Percentiles rank a stretch among this genome's conserved stretches.
These are phyloP conservation scores for Blastocystis sp. DNA, from an alignment of 352 stramenopile genomes.

Conservation along the genomic window DNA sequence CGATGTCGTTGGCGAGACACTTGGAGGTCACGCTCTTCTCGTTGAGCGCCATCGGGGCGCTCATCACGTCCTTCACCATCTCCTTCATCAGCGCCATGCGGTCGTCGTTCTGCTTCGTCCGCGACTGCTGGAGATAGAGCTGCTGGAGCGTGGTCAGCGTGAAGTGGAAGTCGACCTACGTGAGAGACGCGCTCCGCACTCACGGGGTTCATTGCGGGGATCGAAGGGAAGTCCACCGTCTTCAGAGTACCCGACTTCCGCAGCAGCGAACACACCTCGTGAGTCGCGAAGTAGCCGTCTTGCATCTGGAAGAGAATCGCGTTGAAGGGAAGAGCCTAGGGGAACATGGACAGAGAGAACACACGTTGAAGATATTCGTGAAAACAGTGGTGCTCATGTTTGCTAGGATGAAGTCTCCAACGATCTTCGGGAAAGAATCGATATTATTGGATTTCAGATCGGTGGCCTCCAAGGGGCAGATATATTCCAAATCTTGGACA, in stretches of 20 bases:
- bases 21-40: background rate
- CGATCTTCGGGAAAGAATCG: background rate
- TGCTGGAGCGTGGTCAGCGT: conserved; percentile 45
- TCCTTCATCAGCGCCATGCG: conserved; percentile 53
- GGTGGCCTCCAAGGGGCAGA: background rate
- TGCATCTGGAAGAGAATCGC: conserved; percentile 34
- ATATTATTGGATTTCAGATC: background rate
- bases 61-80: conserved; percentile 44
- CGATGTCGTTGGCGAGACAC: conserved; percentile 16
- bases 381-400: background rate
- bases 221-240: background rate
- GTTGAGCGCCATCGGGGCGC: conserved; percentile 6
- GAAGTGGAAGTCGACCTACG: conserved; percentile 50
- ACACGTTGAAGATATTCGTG: conserved; percentile 19
- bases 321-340: conserved; percentile 41
- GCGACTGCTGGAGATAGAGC: conserved; percentile 44
- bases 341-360: background rate
- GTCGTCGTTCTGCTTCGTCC: conserved; percentile 27
- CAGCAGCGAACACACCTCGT: conserved; percentile 13
- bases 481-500: conserved; percentile 43
- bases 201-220: background rate
- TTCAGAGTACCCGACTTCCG: background rate
- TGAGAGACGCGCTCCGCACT: background rate
- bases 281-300: conserved; percentile 32
- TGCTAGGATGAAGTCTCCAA: background rate